Percentiles rank a stretch among this genome's conserved stretches.
Conservation (phyloP, 257 asterid species). For the Leptodermis oblonga region DNA sequence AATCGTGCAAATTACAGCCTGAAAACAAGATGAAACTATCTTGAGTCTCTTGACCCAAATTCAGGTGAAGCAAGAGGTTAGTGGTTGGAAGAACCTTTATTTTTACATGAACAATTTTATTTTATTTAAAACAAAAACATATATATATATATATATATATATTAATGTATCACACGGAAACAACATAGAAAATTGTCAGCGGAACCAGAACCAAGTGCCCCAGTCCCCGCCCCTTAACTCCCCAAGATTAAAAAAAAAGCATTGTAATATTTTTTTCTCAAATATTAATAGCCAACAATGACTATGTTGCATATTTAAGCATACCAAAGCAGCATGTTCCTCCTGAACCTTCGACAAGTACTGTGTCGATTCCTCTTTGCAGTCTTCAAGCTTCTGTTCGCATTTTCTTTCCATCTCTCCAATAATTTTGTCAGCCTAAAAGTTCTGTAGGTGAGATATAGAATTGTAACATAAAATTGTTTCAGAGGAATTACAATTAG, state of each 20-base stretch:
- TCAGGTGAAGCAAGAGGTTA: background rate
- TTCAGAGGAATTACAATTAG: constrained; percentile 2
- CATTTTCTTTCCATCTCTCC: constrained; percentile 56
- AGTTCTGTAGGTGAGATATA: constrained; percentile 22
- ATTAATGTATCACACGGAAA: background rate
- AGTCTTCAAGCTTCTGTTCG: constrained; percentile 59
- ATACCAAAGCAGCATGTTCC: constrained; percentile 79
- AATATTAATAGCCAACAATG: background rate
- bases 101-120: background rate
- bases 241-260: background rate
- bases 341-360: constrained; percentile 60
- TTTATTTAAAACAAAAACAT: background rate
- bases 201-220: background rate
- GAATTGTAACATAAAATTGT: background rate
- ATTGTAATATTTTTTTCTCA: background rate
- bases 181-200: background rate
- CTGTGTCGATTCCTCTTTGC: constrained; percentile 65
- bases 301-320: constrained; percentile 6
- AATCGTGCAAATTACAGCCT: background rate
- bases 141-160: no score
- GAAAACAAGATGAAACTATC: background rate
- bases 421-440: constrained; percentile 66
- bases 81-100: background rate
- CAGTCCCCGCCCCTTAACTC: background rate
- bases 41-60: background rate